Percentiles rank a stretch among this genome's conserved stretches.
Evolutionary conservation across 1,139 yeast species (phyloP).

Genomic region (Lodderomyces parapsilosis): DNA sequence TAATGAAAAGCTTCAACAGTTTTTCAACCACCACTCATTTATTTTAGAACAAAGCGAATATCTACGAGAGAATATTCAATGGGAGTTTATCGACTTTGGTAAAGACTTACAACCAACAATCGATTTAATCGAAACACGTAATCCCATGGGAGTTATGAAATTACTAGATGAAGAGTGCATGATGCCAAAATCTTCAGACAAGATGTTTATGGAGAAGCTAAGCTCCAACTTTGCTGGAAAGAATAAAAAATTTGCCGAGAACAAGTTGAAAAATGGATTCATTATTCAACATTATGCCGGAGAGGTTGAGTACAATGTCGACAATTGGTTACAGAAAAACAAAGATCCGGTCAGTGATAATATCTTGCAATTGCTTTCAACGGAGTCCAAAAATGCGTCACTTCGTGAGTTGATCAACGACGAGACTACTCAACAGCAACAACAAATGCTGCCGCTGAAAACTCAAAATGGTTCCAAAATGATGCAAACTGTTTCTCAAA

Average conservation of each 20-base stretch:
- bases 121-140: conserved; percentile 76
- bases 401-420: not conserved
- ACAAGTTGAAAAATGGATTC: conserved; percentile 69
- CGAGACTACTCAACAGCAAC: not conserved
- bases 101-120: conserved; percentile 93
- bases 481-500: conserved; percentile 82
- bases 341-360: conserved; percentile 90
- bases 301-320: conserved; percentile 86
- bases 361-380: conserved; percentile 43
- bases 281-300: conserved; percentile 93
- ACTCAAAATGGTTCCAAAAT: conserved; percentile 16
- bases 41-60: conserved; percentile 96
- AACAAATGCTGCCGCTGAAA: not conserved
- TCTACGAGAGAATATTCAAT: conserved; percentile 85
- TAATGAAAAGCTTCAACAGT: conserved; percentile 93
- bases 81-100: conserved; percentile 98
- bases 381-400: not conserved
- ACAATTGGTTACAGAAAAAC: conserved; percentile 92
- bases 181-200: conserved; percentile 86
- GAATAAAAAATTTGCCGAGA: conserved; percentile 62
- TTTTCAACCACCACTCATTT: conserved; percentile 97
- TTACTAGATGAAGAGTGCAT: conserved; percentile 93
- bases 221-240: conserved; percentile 53
- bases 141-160: conserved; percentile 85
- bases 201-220: conserved; percentile 78